Evolutionary conservation across 176 grass and related monocot genomes (phyloP).

Genomic region (Luzula sylvatica): DNA sequence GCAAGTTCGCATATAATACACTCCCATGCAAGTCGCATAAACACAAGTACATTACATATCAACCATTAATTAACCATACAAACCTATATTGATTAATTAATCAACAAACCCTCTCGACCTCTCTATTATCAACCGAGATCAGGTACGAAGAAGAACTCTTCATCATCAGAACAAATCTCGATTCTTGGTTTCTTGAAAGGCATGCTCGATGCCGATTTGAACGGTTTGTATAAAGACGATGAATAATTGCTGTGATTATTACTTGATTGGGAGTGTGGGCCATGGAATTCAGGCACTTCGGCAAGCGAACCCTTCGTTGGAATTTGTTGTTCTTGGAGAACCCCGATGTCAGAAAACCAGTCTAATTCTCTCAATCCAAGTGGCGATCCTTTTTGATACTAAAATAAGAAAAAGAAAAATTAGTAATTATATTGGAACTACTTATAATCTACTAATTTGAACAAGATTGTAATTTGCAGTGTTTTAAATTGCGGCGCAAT

Average conservation of each 20-base stretch:
- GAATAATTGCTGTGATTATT: constrained; percentile 4
- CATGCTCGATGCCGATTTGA: constrained; percentile 26
- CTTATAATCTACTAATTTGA: no score
- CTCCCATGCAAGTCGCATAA: no score
- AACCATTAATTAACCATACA: no score
- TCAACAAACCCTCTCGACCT: no score
- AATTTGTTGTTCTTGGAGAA: constrained; percentile 40
- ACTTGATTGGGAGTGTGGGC: constrained; percentile 15
- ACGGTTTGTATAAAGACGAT: constrained; percentile 18
- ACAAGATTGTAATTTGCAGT: no score
- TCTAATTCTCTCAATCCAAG: constrained; percentile 67
- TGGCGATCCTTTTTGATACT: constrained; percentile 51
- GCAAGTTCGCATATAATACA: constrained; percentile 11
- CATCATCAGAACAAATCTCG: constrained; percentile 59
- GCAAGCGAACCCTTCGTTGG: constrained; percentile 33
- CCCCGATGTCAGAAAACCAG: constrained; percentile 70
- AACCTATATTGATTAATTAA: no score
- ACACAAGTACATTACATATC: no score
- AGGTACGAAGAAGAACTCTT: constrained; percentile 74
- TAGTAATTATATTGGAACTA: no score
- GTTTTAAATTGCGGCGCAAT: no score
- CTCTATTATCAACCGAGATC: constrained; percentile 55
- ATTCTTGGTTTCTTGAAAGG: constrained; percentile 61
- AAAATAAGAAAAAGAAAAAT: background rate
- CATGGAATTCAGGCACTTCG: constrained; percentile 62